These are phyloP conservation scores for Scytalidium lignicola DNA, from an alignment of 2,329 filamentous ascomycete species.

Conservation along the genomic window DNA sequence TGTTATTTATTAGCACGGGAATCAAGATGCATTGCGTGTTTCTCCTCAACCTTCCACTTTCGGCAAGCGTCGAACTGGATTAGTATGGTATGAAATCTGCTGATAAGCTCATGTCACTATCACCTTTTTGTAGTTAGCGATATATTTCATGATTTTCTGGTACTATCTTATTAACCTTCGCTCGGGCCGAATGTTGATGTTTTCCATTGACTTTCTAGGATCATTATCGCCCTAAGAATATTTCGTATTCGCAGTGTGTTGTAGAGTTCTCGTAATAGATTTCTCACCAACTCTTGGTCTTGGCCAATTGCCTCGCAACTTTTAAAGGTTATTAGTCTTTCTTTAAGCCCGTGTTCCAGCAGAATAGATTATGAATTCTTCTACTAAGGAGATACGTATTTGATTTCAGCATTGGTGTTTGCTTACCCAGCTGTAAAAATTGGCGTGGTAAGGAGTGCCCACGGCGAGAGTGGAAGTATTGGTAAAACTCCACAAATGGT, in stretches of 20 bases:
- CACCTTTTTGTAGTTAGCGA: not conserved
- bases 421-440: slow-evolving; percentile 34
- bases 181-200: slow-evolving; percentile 1
- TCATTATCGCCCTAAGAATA: slow-evolving; percentile 34
- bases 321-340: not conserved
- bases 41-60: not conserved
- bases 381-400: too few relatives aligned
- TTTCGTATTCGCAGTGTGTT: slow-evolving; percentile 36
- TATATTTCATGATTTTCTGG: not conserved
- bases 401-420: not conserved
- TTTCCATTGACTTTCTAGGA: slow-evolving; percentile 32
- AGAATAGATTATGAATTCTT: too few relatives aligned
- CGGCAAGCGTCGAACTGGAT: not conserved
- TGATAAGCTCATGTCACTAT: not conserved
- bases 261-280: slow-evolving; percentile 29
- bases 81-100: slow-evolving; percentile 13
- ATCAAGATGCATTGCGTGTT: not conserved
- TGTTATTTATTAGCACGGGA: not conserved
- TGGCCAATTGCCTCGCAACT: slow-evolving; percentile 32
- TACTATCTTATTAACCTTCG: not conserved
- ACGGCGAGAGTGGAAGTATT: slow-evolving; percentile 33
- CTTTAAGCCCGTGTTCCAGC: too few relatives aligned
- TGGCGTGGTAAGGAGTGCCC: slow-evolving; percentile 37
- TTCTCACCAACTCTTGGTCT: slow-evolving; percentile 29
- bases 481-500: slow-evolving; percentile 33